These are phyloP conservation scores for Trebouxia sp. DNA, from an alignment of 139 green algal genomes.

Conservation along the genomic window DNA sequence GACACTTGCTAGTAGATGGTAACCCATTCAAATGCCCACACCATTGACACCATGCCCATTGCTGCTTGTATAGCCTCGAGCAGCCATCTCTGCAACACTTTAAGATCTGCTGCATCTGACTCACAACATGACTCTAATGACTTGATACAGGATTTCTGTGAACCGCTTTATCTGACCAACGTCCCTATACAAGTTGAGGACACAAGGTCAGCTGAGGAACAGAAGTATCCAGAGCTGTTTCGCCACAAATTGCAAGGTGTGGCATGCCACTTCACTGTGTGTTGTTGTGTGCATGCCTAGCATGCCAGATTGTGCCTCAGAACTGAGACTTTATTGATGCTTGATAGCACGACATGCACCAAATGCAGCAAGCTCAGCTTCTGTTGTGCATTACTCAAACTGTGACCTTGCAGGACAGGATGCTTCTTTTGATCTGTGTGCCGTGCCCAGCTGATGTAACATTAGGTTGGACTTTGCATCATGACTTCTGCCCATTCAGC, in stretches of 20 bases:
- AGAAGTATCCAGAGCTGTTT: slow-evolving; percentile 69
- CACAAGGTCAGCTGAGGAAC: slow-evolving; percentile 62
- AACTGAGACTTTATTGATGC: too few species aligned
- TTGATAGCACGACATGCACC: too few species aligned
- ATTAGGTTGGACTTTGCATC: background rate
- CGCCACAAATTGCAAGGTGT: slow-evolving; percentile 43
- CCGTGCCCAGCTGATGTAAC: background rate
- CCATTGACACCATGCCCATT: too few species aligned
- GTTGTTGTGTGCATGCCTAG: background rate
- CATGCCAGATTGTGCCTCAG: background rate
- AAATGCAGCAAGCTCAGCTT: too few species aligned
- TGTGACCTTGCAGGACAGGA: too few species aligned
- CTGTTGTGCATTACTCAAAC: too few species aligned
- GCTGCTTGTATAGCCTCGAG: background rate
- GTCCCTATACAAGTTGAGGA: slow-evolving; percentile 55
- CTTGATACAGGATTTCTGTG: slow-evolving; percentile 58
- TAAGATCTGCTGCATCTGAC: background rate
- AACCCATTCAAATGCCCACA: too few species aligned
- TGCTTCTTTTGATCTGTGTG: background rate
- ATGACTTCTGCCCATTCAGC: background rate
- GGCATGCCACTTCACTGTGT: background rate
- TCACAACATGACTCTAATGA: background rate
- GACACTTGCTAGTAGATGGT: too few species aligned
- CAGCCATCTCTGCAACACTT: background rate
- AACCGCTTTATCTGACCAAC: slow-evolving; percentile 66